Percentiles rank a stretch among this genome's conserved stretches.
Conservation (phyloP, 2,329 filamentous ascomycete genomes). For the Sporothrix phasma region DNA sequence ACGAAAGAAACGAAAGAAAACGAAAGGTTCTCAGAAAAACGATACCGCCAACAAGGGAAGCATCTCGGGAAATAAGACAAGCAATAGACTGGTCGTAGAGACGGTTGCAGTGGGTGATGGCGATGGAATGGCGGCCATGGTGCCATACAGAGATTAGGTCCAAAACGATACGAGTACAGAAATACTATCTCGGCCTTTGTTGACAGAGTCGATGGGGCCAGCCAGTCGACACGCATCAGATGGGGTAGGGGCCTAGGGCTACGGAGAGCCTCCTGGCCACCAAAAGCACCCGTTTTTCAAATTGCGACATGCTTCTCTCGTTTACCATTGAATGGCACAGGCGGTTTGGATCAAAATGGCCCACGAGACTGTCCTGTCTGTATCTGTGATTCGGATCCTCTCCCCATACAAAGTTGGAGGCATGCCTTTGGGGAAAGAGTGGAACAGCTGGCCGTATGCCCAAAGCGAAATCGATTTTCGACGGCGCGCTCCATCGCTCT, state of each 20-base stretch:
- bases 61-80: too few species aligned
- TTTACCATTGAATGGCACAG: neutral
- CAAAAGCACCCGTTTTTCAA: neutral
- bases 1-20: too few species aligned
- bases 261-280: neutral
- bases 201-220: neutral
- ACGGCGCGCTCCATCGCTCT: neutral
- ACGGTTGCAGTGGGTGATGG: neutral
- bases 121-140: too few species aligned
- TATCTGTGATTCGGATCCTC: too few species aligned
- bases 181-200: neutral
- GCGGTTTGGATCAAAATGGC: too few species aligned
- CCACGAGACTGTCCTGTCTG: too few species aligned
- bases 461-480: slow-evolving; percentile 12
- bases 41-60: too few species aligned
- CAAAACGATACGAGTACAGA: too few species aligned
- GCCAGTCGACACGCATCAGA: neutral
- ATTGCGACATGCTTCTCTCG: neutral
- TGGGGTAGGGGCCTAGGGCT: neutral
- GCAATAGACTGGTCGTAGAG: neutral
- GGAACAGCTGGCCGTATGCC: neutral
- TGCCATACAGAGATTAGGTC: too few species aligned
- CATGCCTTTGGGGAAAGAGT: neutral
- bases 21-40: too few species aligned
- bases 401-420: too few species aligned